phyloP scores from a whole-genome alignment of 2,329 filamentous ascomycete species.

The Metarhizium brunneum region DNA sequence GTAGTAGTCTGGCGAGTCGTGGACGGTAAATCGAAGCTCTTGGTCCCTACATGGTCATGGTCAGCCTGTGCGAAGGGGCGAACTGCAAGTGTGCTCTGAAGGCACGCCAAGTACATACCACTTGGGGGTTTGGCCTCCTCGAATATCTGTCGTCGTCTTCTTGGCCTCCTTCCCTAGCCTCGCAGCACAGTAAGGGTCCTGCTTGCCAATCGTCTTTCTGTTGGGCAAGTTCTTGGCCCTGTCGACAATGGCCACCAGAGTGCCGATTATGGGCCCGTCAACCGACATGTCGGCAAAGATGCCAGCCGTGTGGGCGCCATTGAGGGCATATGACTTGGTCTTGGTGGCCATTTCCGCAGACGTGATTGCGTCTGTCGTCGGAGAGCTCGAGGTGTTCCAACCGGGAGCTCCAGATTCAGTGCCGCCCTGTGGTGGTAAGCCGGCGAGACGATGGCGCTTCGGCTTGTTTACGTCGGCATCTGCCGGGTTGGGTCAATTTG shows the following conservation, averaged over 20 bases:
- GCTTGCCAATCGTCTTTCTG: conserved; percentile 93
- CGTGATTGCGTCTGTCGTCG: not conserved
- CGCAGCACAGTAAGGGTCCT: conserved; percentile 94
- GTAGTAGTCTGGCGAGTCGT: conserved; percentile 94
- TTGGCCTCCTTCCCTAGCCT: conserved; percentile 92
- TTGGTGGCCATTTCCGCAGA: conserved; percentile 39
- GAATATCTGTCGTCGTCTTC: conserved; percentile 88
- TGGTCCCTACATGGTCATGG: conserved; percentile 64
- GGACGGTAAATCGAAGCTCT: conserved; percentile 89
- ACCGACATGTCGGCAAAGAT: conserved; percentile 92
- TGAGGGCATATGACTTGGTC: conserved; percentile 45
- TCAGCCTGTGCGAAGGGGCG: not conserved
- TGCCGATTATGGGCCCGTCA: conserved; percentile 89
- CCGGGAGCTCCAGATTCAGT: not conserved
- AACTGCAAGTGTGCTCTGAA: not conserved
- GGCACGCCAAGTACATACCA: conserved; percentile 53
- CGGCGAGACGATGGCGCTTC: not conserved
- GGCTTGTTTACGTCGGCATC: conserved; percentile 10
- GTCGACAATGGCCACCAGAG: conserved; percentile 84
- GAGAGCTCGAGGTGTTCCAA: not conserved
- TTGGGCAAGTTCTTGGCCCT: conserved; percentile 96
- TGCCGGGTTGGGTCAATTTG: not conserved
- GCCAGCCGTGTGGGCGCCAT: conserved; percentile 72
- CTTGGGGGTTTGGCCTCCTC: conserved; percentile 89
- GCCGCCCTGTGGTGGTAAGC: not conserved